These are phyloP conservation scores for Exutisphaerella laricina DNA, from an alignment of 2,329 filamentous ascomycete species.

Conservation along the genomic window DNA sequence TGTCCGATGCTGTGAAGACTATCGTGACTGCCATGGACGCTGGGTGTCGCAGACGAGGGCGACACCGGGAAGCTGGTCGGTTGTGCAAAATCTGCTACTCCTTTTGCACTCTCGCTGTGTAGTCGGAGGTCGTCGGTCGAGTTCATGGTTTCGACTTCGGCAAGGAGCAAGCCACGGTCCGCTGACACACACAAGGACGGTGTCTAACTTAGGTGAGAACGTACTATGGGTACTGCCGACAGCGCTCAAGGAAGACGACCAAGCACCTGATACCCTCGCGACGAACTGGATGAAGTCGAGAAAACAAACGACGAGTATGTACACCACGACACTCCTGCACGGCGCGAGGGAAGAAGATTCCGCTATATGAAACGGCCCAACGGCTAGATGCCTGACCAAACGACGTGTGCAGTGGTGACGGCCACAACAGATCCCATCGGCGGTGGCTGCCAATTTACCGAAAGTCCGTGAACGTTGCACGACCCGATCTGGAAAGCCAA, in stretches of 20 bases:
- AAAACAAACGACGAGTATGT: not conserved
- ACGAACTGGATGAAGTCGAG: too few species aligned
- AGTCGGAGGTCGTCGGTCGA: not conserved
- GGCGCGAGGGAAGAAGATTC: not conserved
- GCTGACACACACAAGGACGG: not conserved
- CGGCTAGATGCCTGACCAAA: constrained; percentile 1
- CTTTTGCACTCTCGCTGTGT: not conserved
- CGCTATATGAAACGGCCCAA: constrained; percentile 2
- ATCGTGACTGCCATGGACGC: not conserved
- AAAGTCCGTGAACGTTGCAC: not conserved
- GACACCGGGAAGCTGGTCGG: not conserved
- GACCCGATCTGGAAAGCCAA: not conserved
- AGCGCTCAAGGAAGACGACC: not conserved
- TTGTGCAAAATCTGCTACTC: not conserved
- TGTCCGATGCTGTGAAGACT: constrained; percentile 1
- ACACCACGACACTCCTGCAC: not conserved
- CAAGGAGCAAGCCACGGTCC: not conserved
- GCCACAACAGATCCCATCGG: not conserved
- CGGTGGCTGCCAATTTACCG: not conserved
- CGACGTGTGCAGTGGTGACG: not conserved
- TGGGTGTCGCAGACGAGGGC: not conserved
- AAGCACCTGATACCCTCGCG: too few species aligned
- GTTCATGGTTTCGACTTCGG: not conserved
- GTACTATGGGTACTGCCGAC: not conserved
- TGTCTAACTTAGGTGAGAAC: not conserved